These are phyloP conservation scores for Thalassiosira sp. DNA, from an alignment of 352 stramenopile genomes.

Conservation along the genomic window DNA sequence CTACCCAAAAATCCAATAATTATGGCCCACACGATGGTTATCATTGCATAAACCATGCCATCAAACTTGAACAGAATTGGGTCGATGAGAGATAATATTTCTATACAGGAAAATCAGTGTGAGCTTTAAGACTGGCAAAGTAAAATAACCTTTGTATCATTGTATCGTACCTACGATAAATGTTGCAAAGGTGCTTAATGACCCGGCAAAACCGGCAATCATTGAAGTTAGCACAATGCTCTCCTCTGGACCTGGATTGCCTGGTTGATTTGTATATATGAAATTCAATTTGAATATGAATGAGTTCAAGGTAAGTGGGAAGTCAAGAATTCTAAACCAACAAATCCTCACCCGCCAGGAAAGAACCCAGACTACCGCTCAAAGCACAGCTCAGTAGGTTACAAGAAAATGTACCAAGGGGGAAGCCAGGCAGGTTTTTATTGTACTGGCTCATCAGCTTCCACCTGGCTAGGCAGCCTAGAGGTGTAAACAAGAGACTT, in stretches of 20 bases:
- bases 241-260: constrained; percentile 67
- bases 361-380: constrained; percentile 62
- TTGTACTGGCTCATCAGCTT: constrained; percentile 68
- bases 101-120: constrained; percentile 19
- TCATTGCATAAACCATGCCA: constrained; percentile 69
- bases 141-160: too few species aligned
- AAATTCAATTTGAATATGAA: too few species aligned
- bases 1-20: constrained; percentile 68
- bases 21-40: constrained; percentile 65
- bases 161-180: constrained; percentile 64
- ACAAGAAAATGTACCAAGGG: constrained; percentile 71
- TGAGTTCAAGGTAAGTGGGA: too few species aligned
- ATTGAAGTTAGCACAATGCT: constrained; percentile 66
- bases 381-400: constrained; percentile 76
- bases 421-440: constrained; percentile 66
- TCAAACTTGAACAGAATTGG: constrained; percentile 79
- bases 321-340: too few species aligned
- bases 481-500: constrained; percentile 75
- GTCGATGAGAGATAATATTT: constrained; percentile 71
- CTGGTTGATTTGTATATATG: too few species aligned
- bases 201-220: constrained; percentile 76
- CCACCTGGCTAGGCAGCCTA: constrained; percentile 72
- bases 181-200: constrained; percentile 66
- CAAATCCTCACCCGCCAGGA: constrained; percentile 72
- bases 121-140: not conserved